Evolutionary conservation across 345 rosid genomes (phyloP).

Genomic region (Linum tenue): DNA sequence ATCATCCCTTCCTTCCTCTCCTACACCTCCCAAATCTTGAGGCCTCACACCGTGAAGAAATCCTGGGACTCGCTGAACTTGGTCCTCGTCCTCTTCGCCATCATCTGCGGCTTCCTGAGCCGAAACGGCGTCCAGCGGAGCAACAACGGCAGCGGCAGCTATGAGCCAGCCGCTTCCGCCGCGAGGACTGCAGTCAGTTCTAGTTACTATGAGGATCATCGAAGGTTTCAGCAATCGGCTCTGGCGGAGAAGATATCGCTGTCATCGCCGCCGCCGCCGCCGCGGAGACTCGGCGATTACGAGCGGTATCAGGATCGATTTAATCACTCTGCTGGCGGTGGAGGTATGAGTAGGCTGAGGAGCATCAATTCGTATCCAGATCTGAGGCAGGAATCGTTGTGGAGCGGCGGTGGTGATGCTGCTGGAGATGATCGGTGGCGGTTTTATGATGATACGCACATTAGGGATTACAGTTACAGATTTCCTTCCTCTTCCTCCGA

Average conservation of each 20-base stretch:
- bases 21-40: constrained; percentile 45
- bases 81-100: constrained; percentile 65
- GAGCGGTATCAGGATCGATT: constrained; percentile 23
- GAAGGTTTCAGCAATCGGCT: constrained; percentile 18
- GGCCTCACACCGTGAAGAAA: constrained; percentile 54
- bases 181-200: neutral
- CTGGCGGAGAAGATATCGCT: constrained; percentile 15
- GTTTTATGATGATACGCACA: constrained; percentile 62
- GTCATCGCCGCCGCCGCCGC: constrained; percentile 25
- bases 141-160: neutral
- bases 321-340: constrained; percentile 12
- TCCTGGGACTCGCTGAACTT: constrained; percentile 73
- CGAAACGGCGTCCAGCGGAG: constrained; percentile 17
- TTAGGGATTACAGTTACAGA: constrained; percentile 31
- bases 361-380: constrained; percentile 77
- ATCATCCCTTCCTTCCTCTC: constrained; percentile 40
- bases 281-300: constrained; percentile 33
- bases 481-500: constrained; percentile 21
- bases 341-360: constrained; percentile 34
- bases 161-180: neutral
- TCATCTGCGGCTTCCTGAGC: constrained; percentile 62
- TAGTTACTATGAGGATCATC: constrained; percentile 17
- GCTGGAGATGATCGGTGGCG: constrained; percentile 43
- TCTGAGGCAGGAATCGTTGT: constrained; percentile 44
- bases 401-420: constrained; percentile 10